phyloP scores from a whole-genome alignment of 148 eudicot species.

The Pouteria glomerata region DNA sequence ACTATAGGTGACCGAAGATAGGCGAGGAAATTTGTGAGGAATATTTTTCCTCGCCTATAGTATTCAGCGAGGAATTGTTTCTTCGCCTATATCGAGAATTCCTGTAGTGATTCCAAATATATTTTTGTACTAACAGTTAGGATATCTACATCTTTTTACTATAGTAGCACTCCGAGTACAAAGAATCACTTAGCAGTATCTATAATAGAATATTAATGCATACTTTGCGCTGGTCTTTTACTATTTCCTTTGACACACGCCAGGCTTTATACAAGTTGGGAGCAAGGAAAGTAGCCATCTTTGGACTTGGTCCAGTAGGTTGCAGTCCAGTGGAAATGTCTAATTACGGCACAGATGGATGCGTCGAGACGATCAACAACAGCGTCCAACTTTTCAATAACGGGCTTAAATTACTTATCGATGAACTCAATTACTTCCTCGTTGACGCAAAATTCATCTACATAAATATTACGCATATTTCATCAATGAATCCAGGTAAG shows the following conservation, averaged over 20 bases:
- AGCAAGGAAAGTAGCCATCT: slow-evolving; percentile 54
- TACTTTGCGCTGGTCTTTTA: not conserved
- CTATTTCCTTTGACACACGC: not conserved
- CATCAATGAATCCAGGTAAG: slow-evolving; percentile 28
- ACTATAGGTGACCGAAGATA: no score
- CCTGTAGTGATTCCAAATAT: no score
- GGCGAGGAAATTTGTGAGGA: no score
- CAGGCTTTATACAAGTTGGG: slow-evolving; percentile 36
- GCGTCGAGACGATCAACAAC: slow-evolving; percentile 21
- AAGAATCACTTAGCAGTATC: not conserved
- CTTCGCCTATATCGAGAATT: no score
- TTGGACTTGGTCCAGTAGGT: slow-evolving; percentile 45
- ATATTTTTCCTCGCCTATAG: no score
- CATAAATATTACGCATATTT: slow-evolving; percentile 34
- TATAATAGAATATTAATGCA: not conserved
- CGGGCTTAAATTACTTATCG: slow-evolving; percentile 26
- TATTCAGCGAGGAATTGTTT: no score
- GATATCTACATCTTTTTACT: no score
- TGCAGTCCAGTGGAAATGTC: slow-evolving; percentile 32
- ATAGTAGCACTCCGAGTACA: no score
- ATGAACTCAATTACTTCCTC: slow-evolving; percentile 21
- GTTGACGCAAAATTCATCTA: slow-evolving; percentile 32
- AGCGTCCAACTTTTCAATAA: slow-evolving; percentile 29
- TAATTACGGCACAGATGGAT: slow-evolving; percentile 8
- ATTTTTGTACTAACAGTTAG: no score